Evolutionary conservation across 2,329 filamentous ascomycete species (phyloP).

Genomic region (Didymella keratinophila): DNA sequence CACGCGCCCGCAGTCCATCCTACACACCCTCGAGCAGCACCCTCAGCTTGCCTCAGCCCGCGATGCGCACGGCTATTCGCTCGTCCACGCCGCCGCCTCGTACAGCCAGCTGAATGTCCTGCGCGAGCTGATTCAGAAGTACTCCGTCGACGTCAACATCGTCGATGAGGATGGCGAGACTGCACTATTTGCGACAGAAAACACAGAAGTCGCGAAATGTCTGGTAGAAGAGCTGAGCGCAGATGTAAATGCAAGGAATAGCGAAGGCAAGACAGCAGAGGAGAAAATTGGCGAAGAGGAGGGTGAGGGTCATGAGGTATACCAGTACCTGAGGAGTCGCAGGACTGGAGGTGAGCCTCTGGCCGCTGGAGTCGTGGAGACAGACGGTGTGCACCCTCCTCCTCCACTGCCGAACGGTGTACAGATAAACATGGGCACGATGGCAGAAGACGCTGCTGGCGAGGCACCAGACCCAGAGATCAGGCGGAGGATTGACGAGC

Average conservation of each 20-base stretch:
- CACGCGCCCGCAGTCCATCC: conserved; percentile 77
- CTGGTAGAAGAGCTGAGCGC: conserved; percentile 84
- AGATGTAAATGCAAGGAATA: conserved; percentile 70
- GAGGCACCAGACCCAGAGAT: conserved; percentile 82
- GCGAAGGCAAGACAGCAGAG: conserved; percentile 78
- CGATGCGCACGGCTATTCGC: conserved; percentile 92
- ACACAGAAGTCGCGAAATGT: conserved; percentile 75
- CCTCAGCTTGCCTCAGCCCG: conserved; percentile 79
- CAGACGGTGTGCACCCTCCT: conserved; percentile 51
- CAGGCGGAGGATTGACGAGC: conserved; percentile 83
- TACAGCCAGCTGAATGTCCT: conserved; percentile 88
- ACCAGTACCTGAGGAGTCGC: conserved; percentile 67
- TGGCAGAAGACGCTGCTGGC: conserved; percentile 64
- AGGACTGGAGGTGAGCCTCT: conserved; percentile 40
- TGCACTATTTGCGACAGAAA: conserved; percentile 92
- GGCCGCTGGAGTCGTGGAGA: conserved; percentile 29
- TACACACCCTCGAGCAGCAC: conserved; percentile 76
- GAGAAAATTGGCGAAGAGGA: conserved; percentile 81
- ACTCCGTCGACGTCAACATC: conserved; percentile 80
- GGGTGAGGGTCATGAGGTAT: conserved; percentile 78
- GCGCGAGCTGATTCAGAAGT: conserved; percentile 75
- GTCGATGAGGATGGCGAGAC: conserved; percentile 93
- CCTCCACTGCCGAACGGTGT: conserved; percentile 78
- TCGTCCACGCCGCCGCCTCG: conserved; percentile 90
- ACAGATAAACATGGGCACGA: conserved; percentile 77